Percentiles rank a stretch among this genome's conserved stretches.
These are phyloP conservation scores for Populus davidiana DNA, from an alignment of 345 rosid genomes.

Conservation along the genomic window DNA sequence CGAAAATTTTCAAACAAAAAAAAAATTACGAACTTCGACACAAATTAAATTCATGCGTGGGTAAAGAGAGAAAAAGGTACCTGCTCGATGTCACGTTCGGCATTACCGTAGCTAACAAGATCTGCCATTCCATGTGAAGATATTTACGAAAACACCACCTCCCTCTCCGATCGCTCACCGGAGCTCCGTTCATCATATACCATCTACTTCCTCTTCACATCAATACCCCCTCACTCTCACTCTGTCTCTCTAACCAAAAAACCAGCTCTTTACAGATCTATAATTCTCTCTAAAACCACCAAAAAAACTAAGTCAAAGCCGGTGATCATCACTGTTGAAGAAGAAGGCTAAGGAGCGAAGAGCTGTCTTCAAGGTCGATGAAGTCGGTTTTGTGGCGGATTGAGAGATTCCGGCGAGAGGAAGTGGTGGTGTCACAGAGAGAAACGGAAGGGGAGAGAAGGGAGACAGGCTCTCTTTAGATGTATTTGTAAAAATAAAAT, in stretches of 20 bases:
- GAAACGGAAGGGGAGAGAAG: slow-evolving; percentile 5
- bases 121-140: slow-evolving; percentile 99
- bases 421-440: neutral
- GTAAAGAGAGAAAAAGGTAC: slow-evolving; percentile 27
- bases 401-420: neutral
- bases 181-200: slow-evolving; percentile 84
- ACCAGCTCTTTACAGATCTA: slow-evolving; percentile 15
- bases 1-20: neutral
- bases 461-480: slow-evolving; percentile 10
- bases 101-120: slow-evolving; percentile 86
- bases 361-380: neutral
- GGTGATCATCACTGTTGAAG: slow-evolving; percentile 19
- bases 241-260: neutral
- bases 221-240: slow-evolving; percentile 1
- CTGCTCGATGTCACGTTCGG: slow-evolving; percentile 83
- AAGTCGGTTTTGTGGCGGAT: neutral
- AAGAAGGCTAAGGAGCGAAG: too few species aligned
- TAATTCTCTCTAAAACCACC: neutral
- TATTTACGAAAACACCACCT: slow-evolving; percentile 54
- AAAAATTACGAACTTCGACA: neutral
- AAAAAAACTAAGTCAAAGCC: slow-evolving; percentile 14
- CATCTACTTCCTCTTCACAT: slow-evolving; percentile 24
- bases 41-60: neutral
- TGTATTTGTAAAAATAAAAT: slow-evolving; percentile 10
- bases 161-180: slow-evolving; percentile 74